Percentiles rank a stretch among this genome's conserved stretches.
Evolutionary conservation across 2,329 filamentous ascomycete genomes (phyloP).

Genomic region (Clonostachys chloroleuca): DNA sequence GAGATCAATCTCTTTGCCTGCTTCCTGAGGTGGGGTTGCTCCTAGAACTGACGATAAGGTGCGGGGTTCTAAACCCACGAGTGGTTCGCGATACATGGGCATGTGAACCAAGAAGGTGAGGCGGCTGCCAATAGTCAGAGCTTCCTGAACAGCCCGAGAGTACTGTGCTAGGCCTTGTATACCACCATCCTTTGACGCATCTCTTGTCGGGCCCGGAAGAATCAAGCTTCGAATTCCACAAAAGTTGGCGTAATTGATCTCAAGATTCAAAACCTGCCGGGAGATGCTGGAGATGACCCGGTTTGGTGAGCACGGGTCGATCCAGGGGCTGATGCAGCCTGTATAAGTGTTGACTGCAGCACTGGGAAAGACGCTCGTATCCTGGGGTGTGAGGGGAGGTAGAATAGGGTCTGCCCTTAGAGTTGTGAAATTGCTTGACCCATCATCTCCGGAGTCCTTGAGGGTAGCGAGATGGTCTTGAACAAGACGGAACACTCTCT

Average conservation of each 20-base stretch:
- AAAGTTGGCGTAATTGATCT: slow-evolving; percentile 93
- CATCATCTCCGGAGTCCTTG: slow-evolving; percentile 28
- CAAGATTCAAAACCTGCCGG: slow-evolving; percentile 82
- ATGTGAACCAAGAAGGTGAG: slow-evolving; percentile 77
- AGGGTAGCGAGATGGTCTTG: slow-evolving; percentile 47
- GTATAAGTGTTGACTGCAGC: slow-evolving; percentile 69
- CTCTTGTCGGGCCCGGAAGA: slow-evolving; percentile 70
- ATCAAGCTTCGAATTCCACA: slow-evolving; percentile 84
- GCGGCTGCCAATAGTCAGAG: slow-evolving; percentile 68
- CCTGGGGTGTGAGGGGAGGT: slow-evolving; percentile 70
- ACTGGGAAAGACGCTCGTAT: slow-evolving; percentile 69
- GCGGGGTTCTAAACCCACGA: slow-evolving; percentile 43
- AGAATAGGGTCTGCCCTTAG: slow-evolving; percentile 52
- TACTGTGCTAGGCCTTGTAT: slow-evolving; percentile 65
- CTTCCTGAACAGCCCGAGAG: slow-evolving; percentile 78
- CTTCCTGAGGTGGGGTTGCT: slow-evolving; percentile 20
- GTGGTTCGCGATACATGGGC: slow-evolving; percentile 75
- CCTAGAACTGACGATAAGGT: slow-evolving; percentile 41
- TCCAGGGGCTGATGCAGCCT: slow-evolving; percentile 84
- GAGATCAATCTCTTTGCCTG: slow-evolving; percentile 53
- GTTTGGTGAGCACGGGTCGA: slow-evolving; percentile 80
- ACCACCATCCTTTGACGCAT: slow-evolving; percentile 47
- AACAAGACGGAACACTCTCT: slow-evolving; percentile 60
- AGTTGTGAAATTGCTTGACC: slow-evolving; percentile 34
- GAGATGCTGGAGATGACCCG: slow-evolving; percentile 82